Evolutionary conservation across 2,329 filamentous ascomycete species (phyloP), one percentile per base, ranked within the genome.

Genomic region (Aspergillus pseudonomiae): DNA sequence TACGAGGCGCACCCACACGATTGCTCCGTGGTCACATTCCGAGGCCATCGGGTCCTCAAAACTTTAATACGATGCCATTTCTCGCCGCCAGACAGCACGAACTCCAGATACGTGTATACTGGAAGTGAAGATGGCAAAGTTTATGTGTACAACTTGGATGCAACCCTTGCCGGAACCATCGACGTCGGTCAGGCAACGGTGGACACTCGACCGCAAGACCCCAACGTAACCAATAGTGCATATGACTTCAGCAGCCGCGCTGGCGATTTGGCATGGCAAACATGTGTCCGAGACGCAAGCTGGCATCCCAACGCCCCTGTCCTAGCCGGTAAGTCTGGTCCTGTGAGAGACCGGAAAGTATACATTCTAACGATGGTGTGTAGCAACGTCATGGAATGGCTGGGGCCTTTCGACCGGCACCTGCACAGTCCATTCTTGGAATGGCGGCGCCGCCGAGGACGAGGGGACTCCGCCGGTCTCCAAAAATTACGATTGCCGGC

Each of bases 11-110:
- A 97, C 76, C 91, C 90, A 0, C 80, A 93, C 71, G 95, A 98
- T 78, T 96, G 94, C 81, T 96, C 91, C 1, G 82, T 97, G 3
- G 95, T 98, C 54, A 97, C 94, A 0, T 98, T 96, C 84, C 88
- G 93, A 30, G 94, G 94, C 11, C 95, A 99, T 79, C 87, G 86
- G 66, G 93, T 99, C 14, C 85, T 96, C 65, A 90, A 92, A 72
- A 98, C 95, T 1, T 83, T 98, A 46, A 97, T 98, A 69, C 86
- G 95, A 65, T 98, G 95, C 73, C 94, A 98, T 79, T 99, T 99
- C 79, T 95, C 92, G 36, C 95, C 95, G 0, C 88, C 92, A 0
- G 88, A 86, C 12, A 94, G 92, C 73, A 94, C 93, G 2, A 91
- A 97, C 75, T 93, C 91, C 10, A 86, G 93, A 70, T 98, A 97